Conservation (phyloP, 2,329 filamentous ascomycete species). For the Zymoseptoria tritici region DNA sequence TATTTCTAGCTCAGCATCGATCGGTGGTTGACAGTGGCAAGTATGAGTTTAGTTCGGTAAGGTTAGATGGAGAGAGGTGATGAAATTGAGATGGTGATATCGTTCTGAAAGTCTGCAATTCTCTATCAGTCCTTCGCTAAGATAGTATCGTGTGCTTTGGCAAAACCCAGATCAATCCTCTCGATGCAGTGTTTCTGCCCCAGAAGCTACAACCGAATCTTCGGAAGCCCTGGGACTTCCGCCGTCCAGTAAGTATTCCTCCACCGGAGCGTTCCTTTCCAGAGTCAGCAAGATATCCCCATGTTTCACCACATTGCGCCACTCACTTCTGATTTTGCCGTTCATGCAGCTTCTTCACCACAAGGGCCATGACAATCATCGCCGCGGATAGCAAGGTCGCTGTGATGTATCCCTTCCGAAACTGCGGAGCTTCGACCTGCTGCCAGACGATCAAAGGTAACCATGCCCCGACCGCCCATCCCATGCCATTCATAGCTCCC, state of each 20-base stretch:
- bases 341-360: slow-evolving; percentile 41
- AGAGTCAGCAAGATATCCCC: neutral
- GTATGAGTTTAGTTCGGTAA: no score
- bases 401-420: slow-evolving; percentile 55
- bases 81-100: no score
- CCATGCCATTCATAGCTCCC: slow-evolving; percentile 60
- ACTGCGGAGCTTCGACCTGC: slow-evolving; percentile 39
- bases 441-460: slow-evolving; percentile 60
- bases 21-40: no score
- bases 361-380: slow-evolving; percentile 46
- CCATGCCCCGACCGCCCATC: slow-evolving; percentile 63
- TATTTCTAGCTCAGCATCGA: no score
- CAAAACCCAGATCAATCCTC: no score
- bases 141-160: no score
- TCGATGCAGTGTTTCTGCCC: neutral
- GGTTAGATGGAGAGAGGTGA: no score
- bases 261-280: neutral
- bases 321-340: slow-evolving; percentile 13
- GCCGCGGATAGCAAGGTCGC: slow-evolving; percentile 43
- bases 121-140: no score
- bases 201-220: neutral
- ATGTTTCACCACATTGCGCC: neutral
- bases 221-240: neutral
- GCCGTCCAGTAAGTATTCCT: neutral
- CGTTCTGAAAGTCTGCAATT: no score